Evolutionary conservation across 805 yeast species (phyloP).

Genomic region (Myxozyma neotropica): DNA sequence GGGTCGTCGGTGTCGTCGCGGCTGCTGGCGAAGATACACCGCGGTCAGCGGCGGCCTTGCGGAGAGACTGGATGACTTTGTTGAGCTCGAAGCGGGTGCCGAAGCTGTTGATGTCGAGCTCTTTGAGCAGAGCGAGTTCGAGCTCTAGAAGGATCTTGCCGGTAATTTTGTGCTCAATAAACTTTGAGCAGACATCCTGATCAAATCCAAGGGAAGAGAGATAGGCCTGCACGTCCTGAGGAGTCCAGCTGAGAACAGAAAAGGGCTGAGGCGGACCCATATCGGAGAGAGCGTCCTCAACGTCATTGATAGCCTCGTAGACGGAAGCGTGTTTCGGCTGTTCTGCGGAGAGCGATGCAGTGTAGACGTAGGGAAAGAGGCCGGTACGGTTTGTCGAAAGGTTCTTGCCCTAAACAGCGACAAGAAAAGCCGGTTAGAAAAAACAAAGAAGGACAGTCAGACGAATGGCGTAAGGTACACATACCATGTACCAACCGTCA

Average conservation of each 20-base stretch:
- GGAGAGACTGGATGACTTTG: slow-evolving; percentile 74
- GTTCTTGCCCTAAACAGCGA: slow-evolving; percentile 64
- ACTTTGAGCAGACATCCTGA: slow-evolving; percentile 70
- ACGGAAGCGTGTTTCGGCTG: slow-evolving; percentile 17
- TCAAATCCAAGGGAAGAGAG: slow-evolving; percentile 76
- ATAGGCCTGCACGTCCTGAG: slow-evolving; percentile 80
- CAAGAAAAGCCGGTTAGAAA: too few species aligned
- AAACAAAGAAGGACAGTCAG: too few species aligned
- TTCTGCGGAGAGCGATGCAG: slow-evolving; percentile 47
- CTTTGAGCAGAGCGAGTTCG: slow-evolving; percentile 84
- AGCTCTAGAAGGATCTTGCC: slow-evolving; percentile 84
- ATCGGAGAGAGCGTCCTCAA: slow-evolving; percentile 47
- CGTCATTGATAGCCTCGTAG: slow-evolving; percentile 40
- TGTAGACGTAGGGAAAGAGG: slow-evolving; percentile 86
- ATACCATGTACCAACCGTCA: slow-evolving; percentile 90
- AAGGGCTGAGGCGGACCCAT: slow-evolving; percentile 34
- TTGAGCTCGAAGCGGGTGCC: slow-evolving; percentile 93
- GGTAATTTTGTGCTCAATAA: slow-evolving; percentile 83
- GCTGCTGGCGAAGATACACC: not conserved
- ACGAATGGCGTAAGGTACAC: too few species aligned
- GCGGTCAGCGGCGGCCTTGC: not conserved
- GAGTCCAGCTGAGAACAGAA: slow-evolving; percentile 63
- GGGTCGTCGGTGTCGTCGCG: not conserved
- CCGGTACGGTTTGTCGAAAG: slow-evolving; percentile 75
- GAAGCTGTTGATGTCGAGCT: slow-evolving; percentile 85